Conservation (phyloP, 2,329 filamentous ascomycete genomes). For the Didymella arachidicola region DNA sequence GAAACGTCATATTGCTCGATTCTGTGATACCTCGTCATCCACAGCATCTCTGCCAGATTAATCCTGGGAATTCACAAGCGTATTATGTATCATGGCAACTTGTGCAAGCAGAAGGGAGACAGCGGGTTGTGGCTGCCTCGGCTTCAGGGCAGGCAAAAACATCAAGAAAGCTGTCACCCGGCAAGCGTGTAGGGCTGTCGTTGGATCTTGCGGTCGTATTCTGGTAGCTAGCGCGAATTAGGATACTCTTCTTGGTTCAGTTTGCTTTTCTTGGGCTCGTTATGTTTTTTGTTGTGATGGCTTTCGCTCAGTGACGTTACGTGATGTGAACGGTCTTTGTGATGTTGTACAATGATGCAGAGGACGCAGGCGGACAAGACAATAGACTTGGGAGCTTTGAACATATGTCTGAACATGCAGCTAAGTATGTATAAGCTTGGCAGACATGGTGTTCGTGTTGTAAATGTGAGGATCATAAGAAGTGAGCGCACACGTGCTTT, state of each 20-base stretch:
- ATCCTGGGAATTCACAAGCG: background rate
- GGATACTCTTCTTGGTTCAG: background rate
- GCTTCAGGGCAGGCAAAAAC: background rate
- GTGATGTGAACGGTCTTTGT: background rate
- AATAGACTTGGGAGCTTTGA: too few relatives aligned
- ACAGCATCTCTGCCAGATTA: too few relatives aligned
- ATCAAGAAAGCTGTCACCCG: background rate
- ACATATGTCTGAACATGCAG: too few relatives aligned
- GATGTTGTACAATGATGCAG: too few relatives aligned
- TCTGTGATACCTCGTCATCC: too few relatives aligned
- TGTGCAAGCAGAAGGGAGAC: background rate
- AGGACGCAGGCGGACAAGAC: too few relatives aligned
- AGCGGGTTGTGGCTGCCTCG: background rate
- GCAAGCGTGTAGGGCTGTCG: background rate
- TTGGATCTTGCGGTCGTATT: background rate
- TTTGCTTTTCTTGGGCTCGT: background rate
- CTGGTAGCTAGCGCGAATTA: background rate
- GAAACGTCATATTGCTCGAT: too few relatives aligned
- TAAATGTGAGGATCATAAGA: background rate
- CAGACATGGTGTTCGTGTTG: background rate
- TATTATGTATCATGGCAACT: background rate
- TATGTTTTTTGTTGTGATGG: background rate
- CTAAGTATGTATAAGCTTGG: background rate
- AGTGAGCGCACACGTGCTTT: constrained; percentile 9
- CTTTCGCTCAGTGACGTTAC: background rate